Conservation (phyloP, 164 flowering plant species). For the Euptelea pleiosperma region DNA sequence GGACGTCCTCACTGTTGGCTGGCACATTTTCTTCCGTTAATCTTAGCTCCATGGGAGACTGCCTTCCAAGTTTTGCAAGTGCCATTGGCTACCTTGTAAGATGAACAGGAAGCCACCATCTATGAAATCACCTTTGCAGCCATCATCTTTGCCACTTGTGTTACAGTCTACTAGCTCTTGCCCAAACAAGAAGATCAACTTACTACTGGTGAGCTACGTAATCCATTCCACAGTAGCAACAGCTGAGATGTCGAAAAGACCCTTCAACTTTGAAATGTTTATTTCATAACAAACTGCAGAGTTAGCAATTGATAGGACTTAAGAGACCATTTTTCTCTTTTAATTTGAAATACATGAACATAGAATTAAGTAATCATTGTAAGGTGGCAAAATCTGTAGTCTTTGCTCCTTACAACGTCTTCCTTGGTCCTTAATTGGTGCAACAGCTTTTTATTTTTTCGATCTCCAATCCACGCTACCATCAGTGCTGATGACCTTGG, state of each 20-base stretch:
- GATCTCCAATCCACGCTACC: too few species aligned
- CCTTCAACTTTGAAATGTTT: too few species aligned
- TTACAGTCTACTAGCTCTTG: conserved; percentile 10
- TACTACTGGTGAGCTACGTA: not conserved
- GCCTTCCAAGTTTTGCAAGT: conserved; percentile 14
- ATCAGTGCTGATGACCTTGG: too few species aligned
- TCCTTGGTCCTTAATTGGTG: too few species aligned
- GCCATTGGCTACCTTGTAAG: not conserved
- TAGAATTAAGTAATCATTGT: not conserved
- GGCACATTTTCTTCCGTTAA: conserved; percentile 35
- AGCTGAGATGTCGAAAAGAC: too few species aligned
- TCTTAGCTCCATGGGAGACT: conserved; percentile 18
- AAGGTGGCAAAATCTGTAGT: not conserved
- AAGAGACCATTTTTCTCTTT: not conserved
- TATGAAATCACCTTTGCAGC: conserved; percentile 5
- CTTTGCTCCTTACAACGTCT: not conserved
- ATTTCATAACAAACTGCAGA: not conserved
- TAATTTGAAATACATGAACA: not conserved
- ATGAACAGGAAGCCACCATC: conserved; percentile 2
- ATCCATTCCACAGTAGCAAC: not conserved
- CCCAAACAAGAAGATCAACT: conserved; percentile 3
- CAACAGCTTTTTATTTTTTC: too few species aligned
- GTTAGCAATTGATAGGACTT: not conserved
- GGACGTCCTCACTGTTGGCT: conserved; percentile 22
- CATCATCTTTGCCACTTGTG: not conserved